A percentile compares a stretch with the other conserved stretches of the same genome.
Evolutionary conservation across 257 asterid genomes (phyloP).

Genomic region (Lantana camara): DNA sequence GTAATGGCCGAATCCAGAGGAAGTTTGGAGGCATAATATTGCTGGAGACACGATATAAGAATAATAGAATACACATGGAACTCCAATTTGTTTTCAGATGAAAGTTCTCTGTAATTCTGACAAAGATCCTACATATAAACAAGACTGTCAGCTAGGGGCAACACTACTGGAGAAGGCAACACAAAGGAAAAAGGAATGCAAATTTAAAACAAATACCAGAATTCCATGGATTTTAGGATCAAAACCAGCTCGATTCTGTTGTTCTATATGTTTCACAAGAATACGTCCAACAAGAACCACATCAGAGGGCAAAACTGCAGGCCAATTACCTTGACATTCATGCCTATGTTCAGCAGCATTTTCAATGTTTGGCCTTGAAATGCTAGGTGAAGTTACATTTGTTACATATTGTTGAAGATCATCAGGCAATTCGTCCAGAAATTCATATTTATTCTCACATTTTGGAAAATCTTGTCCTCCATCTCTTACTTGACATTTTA

Average conservation of each 20-base stretch:
- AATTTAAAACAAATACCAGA: slow-evolving; percentile 44
- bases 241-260: slow-evolving; percentile 39
- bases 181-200: slow-evolving; percentile 13
- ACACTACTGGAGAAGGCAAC: slow-evolving; percentile 20
- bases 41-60: slow-evolving; percentile 74
- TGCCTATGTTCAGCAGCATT: slow-evolving; percentile 72
- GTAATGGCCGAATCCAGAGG: slow-evolving; percentile 49
- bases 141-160: slow-evolving; percentile 36
- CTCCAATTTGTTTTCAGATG: slow-evolving; percentile 78
- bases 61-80: slow-evolving; percentile 75
- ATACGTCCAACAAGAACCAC: slow-evolving; percentile 90
- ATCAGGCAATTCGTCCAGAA: slow-evolving; percentile 49
- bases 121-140: slow-evolving; percentile 68
- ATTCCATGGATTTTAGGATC: slow-evolving; percentile 38
- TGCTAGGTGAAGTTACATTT: slow-evolving; percentile 40
- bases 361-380: slow-evolving; percentile 36
- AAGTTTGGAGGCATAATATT: slow-evolving; percentile 47
- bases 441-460: slow-evolving; percentile 25
- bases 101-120: slow-evolving; percentile 68
- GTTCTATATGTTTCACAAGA: slow-evolving; percentile 59
- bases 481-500: slow-evolving; percentile 70
- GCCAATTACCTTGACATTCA: slow-evolving; percentile 90
- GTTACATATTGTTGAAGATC: slow-evolving; percentile 57
- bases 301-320: slow-evolving; percentile 82
- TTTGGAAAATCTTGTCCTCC: slow-evolving; percentile 49